These are phyloP conservation scores for Metschnikowia similis DNA, from an alignment of 805 yeast species.

Conservation along the genomic window DNA sequence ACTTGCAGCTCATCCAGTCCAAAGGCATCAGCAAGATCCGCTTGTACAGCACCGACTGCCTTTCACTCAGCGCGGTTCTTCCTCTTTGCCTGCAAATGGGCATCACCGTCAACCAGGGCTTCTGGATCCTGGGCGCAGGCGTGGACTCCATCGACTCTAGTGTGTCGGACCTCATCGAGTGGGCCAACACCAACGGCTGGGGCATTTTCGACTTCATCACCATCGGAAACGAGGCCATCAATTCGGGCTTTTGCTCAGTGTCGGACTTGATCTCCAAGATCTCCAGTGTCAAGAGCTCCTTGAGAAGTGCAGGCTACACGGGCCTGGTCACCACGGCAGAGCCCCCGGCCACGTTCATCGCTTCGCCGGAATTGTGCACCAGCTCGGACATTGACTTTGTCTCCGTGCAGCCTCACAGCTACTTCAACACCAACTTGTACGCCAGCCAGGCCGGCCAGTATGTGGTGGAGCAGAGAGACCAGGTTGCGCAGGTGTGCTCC, in stretches of 20 bases:
- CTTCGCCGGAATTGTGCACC: slow-evolving; percentile 65
- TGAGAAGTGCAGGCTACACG: slow-evolving; percentile 65
- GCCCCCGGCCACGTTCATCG: slow-evolving; percentile 72
- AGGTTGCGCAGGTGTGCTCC: slow-evolving; percentile 54
- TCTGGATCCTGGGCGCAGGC: slow-evolving; percentile 70
- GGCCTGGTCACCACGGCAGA: slow-evolving; percentile 83
- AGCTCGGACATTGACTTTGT: slow-evolving; percentile 71
- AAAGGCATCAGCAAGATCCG: slow-evolving; percentile 67
- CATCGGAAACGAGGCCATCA: slow-evolving; percentile 85
- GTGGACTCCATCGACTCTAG: slow-evolving; percentile 63
- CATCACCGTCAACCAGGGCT: slow-evolving; percentile 75
- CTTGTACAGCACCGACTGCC: slow-evolving; percentile 86
- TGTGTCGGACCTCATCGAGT: slow-evolving; percentile 48
- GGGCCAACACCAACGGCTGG: slow-evolving; percentile 56
- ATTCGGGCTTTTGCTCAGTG: slow-evolving; percentile 56
- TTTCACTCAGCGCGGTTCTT: slow-evolving; percentile 57
- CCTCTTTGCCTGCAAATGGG: slow-evolving; percentile 60
- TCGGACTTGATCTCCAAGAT: slow-evolving; percentile 63
- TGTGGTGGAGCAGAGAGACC: slow-evolving; percentile 55
- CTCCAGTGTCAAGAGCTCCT: slow-evolving; percentile 52
- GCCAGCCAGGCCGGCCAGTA: slow-evolving; percentile 73
- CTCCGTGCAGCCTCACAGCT: slow-evolving; percentile 84
- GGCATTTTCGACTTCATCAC: slow-evolving; percentile 71
- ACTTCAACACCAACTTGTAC: slow-evolving; percentile 59
- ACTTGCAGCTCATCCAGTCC: slow-evolving; percentile 52